Conservation (phyloP, 2,329 filamentous ascomycete species). For the Beauveria varroae region DNA sequence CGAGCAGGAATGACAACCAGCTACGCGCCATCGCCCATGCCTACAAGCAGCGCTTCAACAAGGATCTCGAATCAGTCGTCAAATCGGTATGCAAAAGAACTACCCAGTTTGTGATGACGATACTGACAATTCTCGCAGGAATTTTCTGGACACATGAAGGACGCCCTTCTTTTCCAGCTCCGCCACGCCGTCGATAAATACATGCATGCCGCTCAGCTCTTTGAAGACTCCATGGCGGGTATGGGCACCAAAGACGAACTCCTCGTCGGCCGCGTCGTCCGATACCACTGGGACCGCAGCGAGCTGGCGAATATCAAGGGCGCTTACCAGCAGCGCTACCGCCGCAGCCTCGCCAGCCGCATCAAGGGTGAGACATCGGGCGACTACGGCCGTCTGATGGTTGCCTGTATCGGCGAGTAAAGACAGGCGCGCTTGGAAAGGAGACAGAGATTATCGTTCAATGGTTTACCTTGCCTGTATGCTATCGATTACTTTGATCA, state of each 20-base stretch:
- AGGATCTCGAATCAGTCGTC: conserved; percentile 64
- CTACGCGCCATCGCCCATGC: conserved; percentile 71
- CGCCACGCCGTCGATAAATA: conserved; percentile 70
- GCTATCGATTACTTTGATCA: neutral
- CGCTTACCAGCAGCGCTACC: conserved; percentile 67
- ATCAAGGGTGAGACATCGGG: conserved; percentile 80
- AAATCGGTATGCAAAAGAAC: conserved; percentile 44
- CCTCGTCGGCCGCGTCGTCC: conserved; percentile 68
- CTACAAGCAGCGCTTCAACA: conserved; percentile 67
- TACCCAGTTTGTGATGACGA: neutral
- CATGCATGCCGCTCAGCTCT: conserved; percentile 69
- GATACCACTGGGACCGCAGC: conserved; percentile 73
- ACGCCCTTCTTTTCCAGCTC: conserved; percentile 75
- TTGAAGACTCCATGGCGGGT: conserved; percentile 86
- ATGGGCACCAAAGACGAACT: conserved; percentile 79
- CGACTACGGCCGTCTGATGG: conserved; percentile 69
- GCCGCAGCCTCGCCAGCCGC: conserved; percentile 56
- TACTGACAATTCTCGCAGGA: conserved; percentile 37
- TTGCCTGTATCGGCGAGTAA: conserved; percentile 55
- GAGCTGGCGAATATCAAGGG: conserved; percentile 70
- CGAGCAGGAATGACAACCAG: conserved; percentile 70
- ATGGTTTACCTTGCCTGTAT: neutral
- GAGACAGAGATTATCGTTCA: neutral
- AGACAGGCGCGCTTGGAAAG: neutral
- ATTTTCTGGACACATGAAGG: conserved; percentile 89